phyloP scores from a whole-genome alignment of 306 rosid species.

The Cyamopsis tetragonoloba region DNA sequence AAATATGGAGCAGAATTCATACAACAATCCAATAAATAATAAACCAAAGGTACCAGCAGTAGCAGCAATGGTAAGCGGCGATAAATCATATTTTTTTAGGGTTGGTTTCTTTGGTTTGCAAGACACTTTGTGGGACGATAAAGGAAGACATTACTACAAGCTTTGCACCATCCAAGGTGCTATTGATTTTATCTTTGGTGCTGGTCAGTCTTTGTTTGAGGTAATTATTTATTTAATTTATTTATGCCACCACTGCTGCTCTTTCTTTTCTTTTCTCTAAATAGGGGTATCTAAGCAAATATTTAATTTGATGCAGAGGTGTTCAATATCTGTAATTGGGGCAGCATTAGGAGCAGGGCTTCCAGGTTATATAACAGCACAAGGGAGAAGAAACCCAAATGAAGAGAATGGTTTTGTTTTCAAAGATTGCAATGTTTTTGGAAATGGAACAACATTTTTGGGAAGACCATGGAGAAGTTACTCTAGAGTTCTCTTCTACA shows the following conservation, averaged over 20 bases:
- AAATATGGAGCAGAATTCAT: conserved; percentile 55
- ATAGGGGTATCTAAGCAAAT: too few species aligned
- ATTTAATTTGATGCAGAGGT: too few species aligned
- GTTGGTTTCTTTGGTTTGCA: conserved; percentile 78
- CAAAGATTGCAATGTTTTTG: conserved; percentile 47
- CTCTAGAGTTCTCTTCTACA: conserved; percentile 67
- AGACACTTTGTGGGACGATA: conserved; percentile 80
- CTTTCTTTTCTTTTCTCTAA: background rate
- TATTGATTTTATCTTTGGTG: conserved; percentile 82
- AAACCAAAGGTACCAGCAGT: conserved; percentile 44
- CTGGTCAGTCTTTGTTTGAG: conserved; percentile 70
- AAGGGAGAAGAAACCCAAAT: conserved; percentile 49
- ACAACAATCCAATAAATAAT: conserved; percentile 44
- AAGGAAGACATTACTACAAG: conserved; percentile 70
- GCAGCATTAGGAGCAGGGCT: conserved; percentile 35
- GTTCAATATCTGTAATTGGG: conserved; percentile 58
- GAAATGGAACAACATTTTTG: conserved; percentile 55
- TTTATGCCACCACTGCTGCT: too few species aligned
- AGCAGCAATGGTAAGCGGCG: conserved; percentile 67
- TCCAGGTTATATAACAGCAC: conserved; percentile 69
- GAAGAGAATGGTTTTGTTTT: conserved; percentile 70
- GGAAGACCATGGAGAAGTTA: conserved; percentile 83
- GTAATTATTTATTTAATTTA: too few species aligned
- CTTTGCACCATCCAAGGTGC: conserved; percentile 87
- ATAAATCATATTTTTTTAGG: conserved; percentile 47